Conservation (phyloP, 2,329 filamentous ascomycete genomes). For the Dactylella cylindrospora region DNA sequence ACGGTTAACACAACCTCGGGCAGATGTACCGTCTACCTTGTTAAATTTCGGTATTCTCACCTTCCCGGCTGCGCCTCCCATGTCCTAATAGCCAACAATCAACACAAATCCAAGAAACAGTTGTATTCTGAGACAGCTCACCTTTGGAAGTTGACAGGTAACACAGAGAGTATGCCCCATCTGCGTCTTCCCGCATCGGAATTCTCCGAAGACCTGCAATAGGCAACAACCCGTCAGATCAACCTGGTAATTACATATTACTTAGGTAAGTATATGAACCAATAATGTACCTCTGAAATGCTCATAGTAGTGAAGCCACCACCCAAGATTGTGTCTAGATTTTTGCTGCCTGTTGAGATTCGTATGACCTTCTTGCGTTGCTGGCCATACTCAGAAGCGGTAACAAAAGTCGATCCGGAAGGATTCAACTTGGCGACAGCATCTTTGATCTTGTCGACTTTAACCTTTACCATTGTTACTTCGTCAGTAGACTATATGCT, state of each 20-base stretch:
- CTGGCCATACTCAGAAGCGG: conserved; percentile 65
- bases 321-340: conserved; percentile 65
- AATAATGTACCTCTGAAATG: conserved; percentile 59
- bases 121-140: conserved; percentile 28
- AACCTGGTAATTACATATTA: neutral
- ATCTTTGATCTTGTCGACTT: conserved; percentile 71
- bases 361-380: conserved; percentile 65
- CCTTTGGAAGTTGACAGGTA: conserved; percentile 60
- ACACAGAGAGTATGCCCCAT: conserved; percentile 70
- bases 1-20: neutral
- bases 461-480: conserved; percentile 55
- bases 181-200: conserved; percentile 69
- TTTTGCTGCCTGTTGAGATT: conserved; percentile 70
- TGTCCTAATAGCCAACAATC: conserved; percentile 52
- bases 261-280: neutral
- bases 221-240: conserved; percentile 47
- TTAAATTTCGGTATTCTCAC: conserved; percentile 54
- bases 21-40: too few relatives aligned
- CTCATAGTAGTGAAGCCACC: conserved; percentile 71
- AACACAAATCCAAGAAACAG: conserved; percentile 1
- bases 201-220: conserved; percentile 60
- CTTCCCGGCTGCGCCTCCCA: conserved; percentile 68
- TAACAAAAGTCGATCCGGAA: conserved; percentile 64
- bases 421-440: conserved; percentile 64
- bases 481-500: neutral